Evolutionary conservation across 2,329 filamentous ascomycete species (phyloP), one percentile per base, ranked within the genome.

Genomic region (Blumeria hordei): DNA sequence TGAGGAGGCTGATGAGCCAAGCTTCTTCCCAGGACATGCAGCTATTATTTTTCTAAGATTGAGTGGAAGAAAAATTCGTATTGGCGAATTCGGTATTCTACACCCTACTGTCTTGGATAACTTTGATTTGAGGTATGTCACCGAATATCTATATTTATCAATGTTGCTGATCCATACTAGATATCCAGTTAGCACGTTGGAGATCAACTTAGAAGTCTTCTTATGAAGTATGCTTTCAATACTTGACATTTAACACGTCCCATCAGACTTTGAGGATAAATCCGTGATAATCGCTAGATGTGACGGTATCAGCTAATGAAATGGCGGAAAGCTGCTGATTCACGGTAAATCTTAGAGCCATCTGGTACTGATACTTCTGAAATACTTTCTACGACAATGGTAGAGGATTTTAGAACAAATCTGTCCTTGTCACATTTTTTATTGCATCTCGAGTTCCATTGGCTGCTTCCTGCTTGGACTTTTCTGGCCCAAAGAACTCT

Each of bases 161-260:
- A 28, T 28, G 21, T 28, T 28, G 21, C 21, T 28, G 21, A 28
- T 2, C 21, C 4, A 28, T 28, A 28, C 58, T 55, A 83, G 80
- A 72, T 90, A 88, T 73, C 90, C 92, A 44, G 88, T 94, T 63
- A 95, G 88, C 70, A 88, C 86, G 45, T 71, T 98, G 61, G 92
- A 98, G 73, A 77, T 98, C 67, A 94, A 96, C 69, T 77, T 96
- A 35, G 90, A 96, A 70, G 78, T 85, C 61, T 93, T 98, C 75
- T 73, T 95, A 70, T 94, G 74, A 67, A 53, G 10, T 21, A 6
- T 21, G 14, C 12, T 12, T 3, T 12, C 14, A 16, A 45, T 14
- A 21, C 18, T n/a, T 41, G 37, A 5, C 37, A 41, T 11, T 11
- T 11, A 41, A 41, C 37, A 28, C 4, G 21, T 28, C 21, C 21